A percentile compares a stretch with the other conserved stretches of the same genome.
Conservation (phyloP, 2,329 filamentous ascomycete species). For the Calonectria pseudoreteaudii region DNA sequence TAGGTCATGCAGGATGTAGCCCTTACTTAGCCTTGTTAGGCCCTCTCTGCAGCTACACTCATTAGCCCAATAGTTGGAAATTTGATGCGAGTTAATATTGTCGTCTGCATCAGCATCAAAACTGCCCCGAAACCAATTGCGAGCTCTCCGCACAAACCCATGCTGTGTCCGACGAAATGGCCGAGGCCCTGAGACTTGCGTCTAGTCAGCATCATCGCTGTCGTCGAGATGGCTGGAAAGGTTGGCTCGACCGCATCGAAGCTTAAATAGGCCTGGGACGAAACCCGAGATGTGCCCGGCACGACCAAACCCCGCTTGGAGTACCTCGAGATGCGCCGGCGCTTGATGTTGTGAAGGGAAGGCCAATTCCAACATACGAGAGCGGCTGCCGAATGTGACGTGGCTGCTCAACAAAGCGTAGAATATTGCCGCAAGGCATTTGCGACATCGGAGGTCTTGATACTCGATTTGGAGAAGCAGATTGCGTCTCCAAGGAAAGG, state of each 20-base stretch:
- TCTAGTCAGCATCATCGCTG: conserved; percentile 31
- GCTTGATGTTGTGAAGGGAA: background rate
- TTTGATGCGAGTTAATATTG: background rate
- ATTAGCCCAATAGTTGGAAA: background rate
- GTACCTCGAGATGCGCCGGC: background rate
- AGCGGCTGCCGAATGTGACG: background rate
- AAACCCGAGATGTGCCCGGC: conserved; percentile 26
- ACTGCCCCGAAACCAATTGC: background rate
- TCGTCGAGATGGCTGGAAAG: conserved; percentile 29
- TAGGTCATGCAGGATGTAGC: background rate
- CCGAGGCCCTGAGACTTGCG: conserved; percentile 27
- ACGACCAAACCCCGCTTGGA: background rate
- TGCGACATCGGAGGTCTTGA: background rate
- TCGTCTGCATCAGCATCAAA: background rate
- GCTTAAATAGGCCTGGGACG: conserved; percentile 32
- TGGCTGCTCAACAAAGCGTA: background rate
- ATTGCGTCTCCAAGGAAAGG: background rate
- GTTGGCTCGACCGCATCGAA: conserved; percentile 16
- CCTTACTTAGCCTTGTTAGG: conserved; percentile 12
- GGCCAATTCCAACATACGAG: background rate
- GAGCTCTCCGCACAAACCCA: no score
- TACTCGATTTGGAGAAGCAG: conserved; percentile 16
- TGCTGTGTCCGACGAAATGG: conserved; percentile 15
- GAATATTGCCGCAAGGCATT: conserved; percentile 22
- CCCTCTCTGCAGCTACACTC: background rate